These are phyloP conservation scores for Cyclotella baltica DNA, from an alignment of 108 stramenopile genomes.

Conservation along the genomic window DNA sequence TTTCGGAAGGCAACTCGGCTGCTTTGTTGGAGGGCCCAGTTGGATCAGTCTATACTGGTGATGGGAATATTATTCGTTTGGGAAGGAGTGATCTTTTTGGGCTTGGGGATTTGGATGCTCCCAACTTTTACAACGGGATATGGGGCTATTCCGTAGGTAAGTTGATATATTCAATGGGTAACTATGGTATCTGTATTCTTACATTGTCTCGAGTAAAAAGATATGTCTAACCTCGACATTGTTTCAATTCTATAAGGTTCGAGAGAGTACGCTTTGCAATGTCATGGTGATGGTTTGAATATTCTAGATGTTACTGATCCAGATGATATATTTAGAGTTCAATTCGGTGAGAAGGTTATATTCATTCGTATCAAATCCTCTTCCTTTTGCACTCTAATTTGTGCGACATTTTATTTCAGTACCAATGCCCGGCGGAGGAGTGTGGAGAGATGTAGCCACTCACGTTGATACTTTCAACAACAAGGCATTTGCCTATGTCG, in stretches of 20 bases:
- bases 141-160: slow-evolving; percentile 25
- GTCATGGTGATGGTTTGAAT: slow-evolving; percentile 26
- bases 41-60: slow-evolving; percentile 20
- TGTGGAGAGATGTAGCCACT: slow-evolving; percentile 35
- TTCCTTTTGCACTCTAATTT: neutral
- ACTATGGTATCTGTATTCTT: no score
- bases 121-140: slow-evolving; percentile 28
- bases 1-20: neutral
- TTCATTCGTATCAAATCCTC: neutral
- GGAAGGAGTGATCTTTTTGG: slow-evolving; percentile 19
- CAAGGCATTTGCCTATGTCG: slow-evolving; percentile 33
- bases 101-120: neutral
- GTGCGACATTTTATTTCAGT: neutral
- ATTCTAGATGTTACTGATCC: slow-evolving; percentile 43
- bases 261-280: slow-evolving; percentile 40
- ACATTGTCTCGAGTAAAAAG: no score
- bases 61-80: slow-evolving; percentile 30
- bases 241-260: slow-evolving; percentile 1
- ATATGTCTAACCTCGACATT: neutral
- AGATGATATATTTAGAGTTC: slow-evolving; percentile 16
- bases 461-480: neutral
- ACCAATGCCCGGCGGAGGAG: slow-evolving; percentile 29
- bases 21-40: slow-evolving; percentile 6
- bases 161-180: no score
- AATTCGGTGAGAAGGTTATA: slow-evolving; percentile 15